Evolutionary conservation across 176 grass and related monocot genomes (phyloP).

Genomic region (Zoysia pacifica): DNA sequence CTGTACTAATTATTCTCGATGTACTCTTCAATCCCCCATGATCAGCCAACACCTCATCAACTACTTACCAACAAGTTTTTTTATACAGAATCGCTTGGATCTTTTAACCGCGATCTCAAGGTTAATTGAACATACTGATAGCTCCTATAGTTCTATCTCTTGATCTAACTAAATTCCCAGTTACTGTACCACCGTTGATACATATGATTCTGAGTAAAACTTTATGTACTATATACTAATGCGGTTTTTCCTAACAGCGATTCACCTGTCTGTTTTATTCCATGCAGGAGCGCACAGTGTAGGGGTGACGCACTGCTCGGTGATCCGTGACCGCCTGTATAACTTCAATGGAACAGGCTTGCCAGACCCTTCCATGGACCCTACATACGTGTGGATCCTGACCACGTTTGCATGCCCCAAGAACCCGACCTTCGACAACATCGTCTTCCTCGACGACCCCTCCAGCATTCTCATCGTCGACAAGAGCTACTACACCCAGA

Average conservation of each 20-base stretch:
- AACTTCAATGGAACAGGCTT: constrained; percentile 57
- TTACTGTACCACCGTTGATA: neutral
- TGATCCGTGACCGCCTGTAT: constrained; percentile 58
- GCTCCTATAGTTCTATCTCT: neutral
- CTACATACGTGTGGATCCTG: constrained; percentile 42
- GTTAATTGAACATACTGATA: neutral
- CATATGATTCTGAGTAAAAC: neutral
- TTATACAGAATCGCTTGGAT: neutral
- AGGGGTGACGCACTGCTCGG: constrained; percentile 79
- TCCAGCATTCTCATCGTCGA: constrained; percentile 53
- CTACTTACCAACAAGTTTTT: neutral
- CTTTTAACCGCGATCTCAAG: constrained; percentile 31
- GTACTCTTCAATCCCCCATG: neutral
- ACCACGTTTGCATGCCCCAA: constrained; percentile 43
- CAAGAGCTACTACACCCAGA: constrained; percentile 67
- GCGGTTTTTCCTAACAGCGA: neutral
- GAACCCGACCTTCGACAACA: constrained; percentile 42
- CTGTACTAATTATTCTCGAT: neutral
- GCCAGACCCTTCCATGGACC: constrained; percentile 67
- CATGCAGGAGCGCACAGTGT: constrained; percentile 73
- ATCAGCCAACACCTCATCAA: neutral
- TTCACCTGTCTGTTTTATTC: too few species aligned
- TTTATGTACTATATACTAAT: neutral
- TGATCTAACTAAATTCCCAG: neutral
- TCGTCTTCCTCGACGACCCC: constrained; percentile 69